These are phyloP conservation scores for Bisporella sp. DNA, from an alignment of 2,329 filamentous ascomycete genomes.

Conservation along the genomic window DNA sequence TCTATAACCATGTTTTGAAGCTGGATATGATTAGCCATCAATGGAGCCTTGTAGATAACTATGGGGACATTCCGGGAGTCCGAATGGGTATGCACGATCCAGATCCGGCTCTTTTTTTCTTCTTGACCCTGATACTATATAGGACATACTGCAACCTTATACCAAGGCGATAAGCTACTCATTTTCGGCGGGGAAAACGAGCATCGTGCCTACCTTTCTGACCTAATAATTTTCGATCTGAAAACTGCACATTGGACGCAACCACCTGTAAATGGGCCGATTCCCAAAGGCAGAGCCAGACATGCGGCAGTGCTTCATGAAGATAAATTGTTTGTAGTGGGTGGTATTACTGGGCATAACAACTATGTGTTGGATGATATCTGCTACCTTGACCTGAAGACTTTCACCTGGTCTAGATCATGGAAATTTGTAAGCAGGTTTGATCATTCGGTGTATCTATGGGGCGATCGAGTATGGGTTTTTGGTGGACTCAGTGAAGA, in stretches of 20 bases:
- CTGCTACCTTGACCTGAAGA: conserved; percentile 93
- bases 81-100: conserved; percentile 68
- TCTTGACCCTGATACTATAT: conserved; percentile 1
- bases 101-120: not conserved
- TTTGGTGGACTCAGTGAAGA: conserved; percentile 92
- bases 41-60: conserved; percentile 97
- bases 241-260: conserved; percentile 94
- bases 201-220: conserved; percentile 88
- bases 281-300: conserved; percentile 83
- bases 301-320: conserved; percentile 91
- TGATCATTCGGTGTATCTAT: conserved; percentile 92
- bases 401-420: conserved; percentile 92
- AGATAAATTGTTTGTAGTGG: conserved; percentile 92
- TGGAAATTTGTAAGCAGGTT: conserved; percentile 95
- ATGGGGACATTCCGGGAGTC: conserved; percentile 94
- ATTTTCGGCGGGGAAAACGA: conserved; percentile 98
- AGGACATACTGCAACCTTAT: conserved; percentile 93
- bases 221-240: conserved; percentile 93
- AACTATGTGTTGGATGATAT: conserved; percentile 93
- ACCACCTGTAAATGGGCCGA: conserved; percentile 74
- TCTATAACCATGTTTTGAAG: conserved; percentile 94
- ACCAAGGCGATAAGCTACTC: conserved; percentile 89
- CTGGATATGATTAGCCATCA: conserved; percentile 82
- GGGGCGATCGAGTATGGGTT: conserved; percentile 88
- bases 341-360: conserved; percentile 89